Evolutionary conservation across 2,329 filamentous ascomycete species (phyloP).

Genomic region (Diaporthe australafricana): DNA sequence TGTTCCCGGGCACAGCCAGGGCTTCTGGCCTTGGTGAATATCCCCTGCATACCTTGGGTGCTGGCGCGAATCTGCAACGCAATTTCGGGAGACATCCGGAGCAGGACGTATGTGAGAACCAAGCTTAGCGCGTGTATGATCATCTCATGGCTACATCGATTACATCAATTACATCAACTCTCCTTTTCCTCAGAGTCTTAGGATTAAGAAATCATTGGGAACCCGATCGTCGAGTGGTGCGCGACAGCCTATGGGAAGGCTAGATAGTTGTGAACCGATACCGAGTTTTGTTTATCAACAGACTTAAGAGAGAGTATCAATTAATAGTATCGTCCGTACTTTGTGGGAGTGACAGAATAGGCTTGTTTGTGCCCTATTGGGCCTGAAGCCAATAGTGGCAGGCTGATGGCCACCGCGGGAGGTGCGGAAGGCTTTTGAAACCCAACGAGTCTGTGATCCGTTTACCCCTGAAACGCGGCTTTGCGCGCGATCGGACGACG

Average conservation of each 20-base stretch:
- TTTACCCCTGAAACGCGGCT: slow-evolving; percentile 31
- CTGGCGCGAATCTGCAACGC: too few species aligned
- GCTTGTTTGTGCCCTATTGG: neutral
- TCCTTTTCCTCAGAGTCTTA: too few species aligned
- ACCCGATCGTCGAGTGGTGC: neutral
- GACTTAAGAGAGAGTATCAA: neutral
- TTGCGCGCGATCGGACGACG: slow-evolving; percentile 4
- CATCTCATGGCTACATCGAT: neutral
- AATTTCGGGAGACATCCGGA: neutral
- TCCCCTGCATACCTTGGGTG: too few species aligned
- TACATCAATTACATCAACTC: too few species aligned
- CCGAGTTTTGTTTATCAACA: slow-evolving; percentile 4
- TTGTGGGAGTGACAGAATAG: neutral
- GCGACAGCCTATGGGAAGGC: neutral
- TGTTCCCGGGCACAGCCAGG: too few species aligned
- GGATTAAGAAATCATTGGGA: too few species aligned
- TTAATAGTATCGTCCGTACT: neutral
- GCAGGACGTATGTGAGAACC: too few species aligned
- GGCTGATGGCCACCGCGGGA: slow-evolving; percentile 8
- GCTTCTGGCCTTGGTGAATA: too few species aligned
- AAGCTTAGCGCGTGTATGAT: neutral
- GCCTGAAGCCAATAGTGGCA: neutral
- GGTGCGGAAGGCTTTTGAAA: slow-evolving; percentile 33
- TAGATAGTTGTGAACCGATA: neutral
- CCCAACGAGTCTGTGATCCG: slow-evolving; percentile 34